Evolutionary conservation across 2,329 filamentous ascomycete species (phyloP).

Genomic region (Colletotrichum plurivorum): DNA sequence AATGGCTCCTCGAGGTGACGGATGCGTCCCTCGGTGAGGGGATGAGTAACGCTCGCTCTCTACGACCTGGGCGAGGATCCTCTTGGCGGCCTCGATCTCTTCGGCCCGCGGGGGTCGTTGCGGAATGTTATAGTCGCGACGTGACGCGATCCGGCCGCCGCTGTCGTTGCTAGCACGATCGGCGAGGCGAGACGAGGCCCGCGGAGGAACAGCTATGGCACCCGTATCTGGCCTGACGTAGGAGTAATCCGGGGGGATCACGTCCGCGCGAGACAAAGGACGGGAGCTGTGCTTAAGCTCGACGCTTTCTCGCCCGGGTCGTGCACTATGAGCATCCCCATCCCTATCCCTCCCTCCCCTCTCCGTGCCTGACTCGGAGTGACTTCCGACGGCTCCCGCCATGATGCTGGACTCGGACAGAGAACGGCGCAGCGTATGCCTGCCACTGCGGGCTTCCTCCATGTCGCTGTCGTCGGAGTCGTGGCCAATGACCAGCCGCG

Average conservation of each 20-base stretch:
- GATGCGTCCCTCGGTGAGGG: not conserved
- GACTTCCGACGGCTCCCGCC: not conserved
- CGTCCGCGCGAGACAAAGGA: slow-evolving; percentile 25
- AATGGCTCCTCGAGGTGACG: not conserved
- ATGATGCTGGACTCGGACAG: slow-evolving; percentile 21
- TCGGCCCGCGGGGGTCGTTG: slow-evolving; percentile 30
- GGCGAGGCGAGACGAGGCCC: slow-evolving; percentile 17
- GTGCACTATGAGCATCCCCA: not conserved
- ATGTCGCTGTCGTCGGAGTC: slow-evolving; percentile 19
- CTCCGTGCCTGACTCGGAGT: slow-evolving; percentile 6
- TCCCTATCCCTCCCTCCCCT: too few species aligned
- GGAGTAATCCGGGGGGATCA: slow-evolving; percentile 5
- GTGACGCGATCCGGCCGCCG: slow-evolving; percentile 12
- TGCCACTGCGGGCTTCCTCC: not conserved
- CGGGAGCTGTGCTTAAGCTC: slow-evolving; percentile 1
- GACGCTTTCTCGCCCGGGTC: slow-evolving; percentile 2
- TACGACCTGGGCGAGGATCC: slow-evolving; percentile 24
- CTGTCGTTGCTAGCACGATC: slow-evolving; percentile 20
- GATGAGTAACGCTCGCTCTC: slow-evolving; percentile 17
- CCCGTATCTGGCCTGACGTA: slow-evolving; percentile 9
- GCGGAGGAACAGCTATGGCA: not conserved
- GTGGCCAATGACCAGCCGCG: slow-evolving; percentile 3
- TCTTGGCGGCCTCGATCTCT: slow-evolving; percentile 29
- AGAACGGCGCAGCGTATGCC: slow-evolving; percentile 4
- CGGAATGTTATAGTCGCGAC: slow-evolving; percentile 18